Base-by-base conservation (phyloP, 176 grass and related monocot species). In the Ampelocalamus luodianensis region DNA sequence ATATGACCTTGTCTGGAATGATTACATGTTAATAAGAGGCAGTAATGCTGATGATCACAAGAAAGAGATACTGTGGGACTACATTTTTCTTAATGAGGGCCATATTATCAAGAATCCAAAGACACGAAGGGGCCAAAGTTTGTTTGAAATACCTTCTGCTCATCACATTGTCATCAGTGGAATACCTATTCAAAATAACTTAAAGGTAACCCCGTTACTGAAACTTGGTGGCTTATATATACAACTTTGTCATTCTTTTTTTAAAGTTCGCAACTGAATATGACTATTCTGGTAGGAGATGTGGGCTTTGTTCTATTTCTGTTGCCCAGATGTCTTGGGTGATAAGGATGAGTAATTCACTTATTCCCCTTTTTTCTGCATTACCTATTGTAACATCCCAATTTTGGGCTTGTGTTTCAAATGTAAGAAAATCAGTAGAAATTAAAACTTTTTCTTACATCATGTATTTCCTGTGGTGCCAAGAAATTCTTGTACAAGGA, bases 231-330 rank as follows among this genome's bases (percentile, higher is more conserved):
- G 29, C 22, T 46, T 71, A 73, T 29, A 29, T 29, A 29, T 29
- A 22, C n/a, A 39, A 29, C 29, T 29, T 29, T 29, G 4, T 15
- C 50, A 37, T 45, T 18, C n/a, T 9, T 72, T 59, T 56, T 71
- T 18, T 58, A 39, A 55, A 54, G 22, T 53, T 24, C 77, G 37
- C 61, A 66, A 82, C 38, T 71, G 67, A 59, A 62, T 6, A 68
- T 84, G 79, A 78, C 27, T 61, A 36, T 82, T 86, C 56, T 76
- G 71, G 15, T 85, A 98, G 95, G 95, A 95, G 92, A 82, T 98
- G 63, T 98, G 95, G 95, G 88, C 93, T 75, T 72, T 98, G 17
- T 95, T 98, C 85, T 81, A 81, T 85, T 98, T 98, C 59, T 98
- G 89, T 83, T 98, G 93, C 42, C 83, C 93, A 11, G 85, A 98